Conservation (phyloP, 805 yeast species). For the Lachancea waltii region DNA sequence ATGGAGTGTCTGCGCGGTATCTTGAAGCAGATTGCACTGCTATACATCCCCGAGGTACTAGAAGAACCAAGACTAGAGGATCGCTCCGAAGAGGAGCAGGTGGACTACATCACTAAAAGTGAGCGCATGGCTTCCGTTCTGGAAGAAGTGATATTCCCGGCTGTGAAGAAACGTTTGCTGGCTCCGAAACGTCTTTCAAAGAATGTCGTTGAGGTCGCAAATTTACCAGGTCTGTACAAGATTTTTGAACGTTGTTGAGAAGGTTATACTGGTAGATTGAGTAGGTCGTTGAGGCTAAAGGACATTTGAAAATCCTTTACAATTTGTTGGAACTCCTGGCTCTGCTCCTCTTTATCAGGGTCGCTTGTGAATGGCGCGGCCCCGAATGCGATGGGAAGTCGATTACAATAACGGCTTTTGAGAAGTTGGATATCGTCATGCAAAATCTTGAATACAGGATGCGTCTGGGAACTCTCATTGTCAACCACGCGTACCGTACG, state of each 20-base stretch:
- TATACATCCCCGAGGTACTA: slow-evolving; percentile 61
- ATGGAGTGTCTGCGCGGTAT: slow-evolving; percentile 60
- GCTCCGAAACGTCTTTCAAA: slow-evolving; percentile 49
- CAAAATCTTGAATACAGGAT: slow-evolving; percentile 25
- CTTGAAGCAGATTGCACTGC: slow-evolving; percentile 58
- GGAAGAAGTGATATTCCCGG: slow-evolving; percentile 61
- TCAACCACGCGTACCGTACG: slow-evolving; percentile 19
- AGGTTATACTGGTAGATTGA: not conserved
- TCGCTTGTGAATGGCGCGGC: not conserved
- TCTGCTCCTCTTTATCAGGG: not conserved
- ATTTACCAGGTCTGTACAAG: slow-evolving; percentile 80
- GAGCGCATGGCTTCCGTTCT: slow-evolving; percentile 35
- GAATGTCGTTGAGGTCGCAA: slow-evolving; percentile 79
- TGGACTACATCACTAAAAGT: slow-evolving; percentile 22
- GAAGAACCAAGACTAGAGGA: slow-evolving; percentile 19
- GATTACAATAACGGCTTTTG: not conserved
- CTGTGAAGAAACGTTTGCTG: slow-evolving; percentile 52
- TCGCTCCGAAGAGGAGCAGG: slow-evolving; percentile 22
- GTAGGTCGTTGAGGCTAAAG: not conserved
- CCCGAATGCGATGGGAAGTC: not conserved
- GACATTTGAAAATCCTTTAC: slow-evolving; percentile 5
- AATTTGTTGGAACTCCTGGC: slow-evolving; percentile 4
- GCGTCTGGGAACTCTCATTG: slow-evolving; percentile 13
- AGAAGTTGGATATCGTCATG: slow-evolving; percentile 22
- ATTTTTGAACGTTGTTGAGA: slow-evolving; percentile 87